These are phyloP conservation scores for Pyrenula aspistea DNA, from an alignment of 495 filamentous ascomycete species.

Conservation along the genomic window DNA sequence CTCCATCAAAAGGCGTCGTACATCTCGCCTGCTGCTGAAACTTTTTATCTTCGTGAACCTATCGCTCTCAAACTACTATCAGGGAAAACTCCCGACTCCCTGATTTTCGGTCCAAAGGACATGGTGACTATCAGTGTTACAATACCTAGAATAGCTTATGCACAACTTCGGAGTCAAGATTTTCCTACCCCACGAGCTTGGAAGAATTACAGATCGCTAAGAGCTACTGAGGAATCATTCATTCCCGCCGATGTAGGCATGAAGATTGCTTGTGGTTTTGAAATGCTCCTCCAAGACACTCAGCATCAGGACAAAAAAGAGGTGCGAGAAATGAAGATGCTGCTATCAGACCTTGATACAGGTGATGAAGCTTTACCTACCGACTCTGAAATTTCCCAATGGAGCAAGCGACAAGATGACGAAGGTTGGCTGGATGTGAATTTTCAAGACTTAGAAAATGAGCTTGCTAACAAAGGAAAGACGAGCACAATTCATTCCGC, in stretches of 20 bases:
- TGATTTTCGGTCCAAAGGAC: constrained; percentile 62
- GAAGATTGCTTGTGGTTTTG: constrained; percentile 83
- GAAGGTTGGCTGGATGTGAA: constrained; percentile 93
- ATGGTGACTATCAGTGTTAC: constrained; percentile 63
- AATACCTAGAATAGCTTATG: constrained; percentile 83
- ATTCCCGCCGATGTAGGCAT: constrained; percentile 62
- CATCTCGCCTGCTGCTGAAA: constrained; percentile 74
- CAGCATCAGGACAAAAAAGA: constrained; percentile 50
- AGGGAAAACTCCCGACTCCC: constrained; percentile 25
- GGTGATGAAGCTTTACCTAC: constrained; percentile 52
- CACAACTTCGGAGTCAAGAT: constrained; percentile 83
- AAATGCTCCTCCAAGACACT: constrained; percentile 65
- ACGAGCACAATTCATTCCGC: constrained; percentile 13
- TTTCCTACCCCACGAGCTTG: constrained; percentile 59
- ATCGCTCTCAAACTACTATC: constrained; percentile 59
- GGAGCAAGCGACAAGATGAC: constrained; percentile 60
- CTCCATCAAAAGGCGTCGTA: constrained; percentile 59
- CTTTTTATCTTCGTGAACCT: constrained; percentile 88
- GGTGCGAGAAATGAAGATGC: constrained; percentile 59
- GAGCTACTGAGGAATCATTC: constrained; percentile 24
- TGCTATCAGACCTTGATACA: constrained; percentile 60
- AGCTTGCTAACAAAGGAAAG: constrained; percentile 48
- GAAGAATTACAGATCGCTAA: constrained; percentile 27
- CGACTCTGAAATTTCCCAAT: constrained; percentile 58
- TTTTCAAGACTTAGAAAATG: constrained; percentile 75